Percentiles rank a stretch among this genome's conserved stretches.
These are phyloP conservation scores for Anisodus tanguticus DNA, from an alignment of 257 asterid genomes.

Conservation along the genomic window DNA sequence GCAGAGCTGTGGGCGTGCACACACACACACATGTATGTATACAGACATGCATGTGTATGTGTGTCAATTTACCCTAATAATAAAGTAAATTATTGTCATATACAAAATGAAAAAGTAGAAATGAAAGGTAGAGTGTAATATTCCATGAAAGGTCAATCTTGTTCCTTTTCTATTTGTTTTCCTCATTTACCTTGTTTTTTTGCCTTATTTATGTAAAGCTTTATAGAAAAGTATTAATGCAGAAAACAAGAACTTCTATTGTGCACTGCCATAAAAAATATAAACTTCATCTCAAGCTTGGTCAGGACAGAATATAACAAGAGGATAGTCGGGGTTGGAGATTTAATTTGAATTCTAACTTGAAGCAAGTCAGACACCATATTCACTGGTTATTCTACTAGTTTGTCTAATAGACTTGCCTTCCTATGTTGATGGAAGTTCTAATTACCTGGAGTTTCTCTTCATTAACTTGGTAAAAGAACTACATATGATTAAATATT, in stretches of 20 bases:
- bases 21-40: not conserved
- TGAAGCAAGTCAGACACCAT: conserved; percentile 8
- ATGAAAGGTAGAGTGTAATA: not conserved
- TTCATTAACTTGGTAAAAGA: not conserved
- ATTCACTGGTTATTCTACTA: not conserved
- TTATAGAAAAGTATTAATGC: not conserved
- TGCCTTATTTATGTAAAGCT: not conserved
- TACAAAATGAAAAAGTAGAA: not conserved
- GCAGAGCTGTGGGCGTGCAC: not conserved
- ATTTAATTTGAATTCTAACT: not conserved
- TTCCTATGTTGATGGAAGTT: conserved; percentile 7
- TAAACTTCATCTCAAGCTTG: not conserved
- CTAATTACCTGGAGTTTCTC: not conserved
- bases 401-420: not conserved
- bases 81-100: not conserved
- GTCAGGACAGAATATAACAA: conserved; percentile 19
- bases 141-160: not conserved
- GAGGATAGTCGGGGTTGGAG: conserved; percentile 8
- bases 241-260: conserved; percentile 9
- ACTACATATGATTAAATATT: not conserved
- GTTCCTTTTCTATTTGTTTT: conserved; percentile 16
- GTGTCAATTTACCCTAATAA: not conserved
- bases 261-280: not conserved
- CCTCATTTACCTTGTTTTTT: not conserved
- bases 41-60: not conserved